Conservation (phyloP, 129 eudicot species). For the Helianthus annuus region DNA sequence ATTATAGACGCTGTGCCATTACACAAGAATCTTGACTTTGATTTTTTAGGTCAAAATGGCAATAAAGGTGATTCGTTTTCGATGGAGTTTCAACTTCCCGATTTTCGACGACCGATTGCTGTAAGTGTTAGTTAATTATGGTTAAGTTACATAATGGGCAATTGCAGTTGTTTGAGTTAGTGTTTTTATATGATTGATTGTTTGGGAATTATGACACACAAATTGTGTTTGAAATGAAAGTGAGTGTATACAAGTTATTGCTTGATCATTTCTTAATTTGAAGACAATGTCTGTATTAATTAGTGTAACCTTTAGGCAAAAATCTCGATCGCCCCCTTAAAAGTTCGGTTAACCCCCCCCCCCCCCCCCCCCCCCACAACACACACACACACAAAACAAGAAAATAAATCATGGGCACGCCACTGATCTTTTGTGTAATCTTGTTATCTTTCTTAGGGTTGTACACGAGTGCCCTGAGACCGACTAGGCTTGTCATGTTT, state of each 20-base stretch:
- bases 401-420: too few species aligned
- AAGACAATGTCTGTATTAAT: not conserved
- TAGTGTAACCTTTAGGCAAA: too few species aligned
- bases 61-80: conserved; percentile 18
- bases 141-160: not conserved
- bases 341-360: too few species aligned
- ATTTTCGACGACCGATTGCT: conserved; percentile 26
- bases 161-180: not conserved
- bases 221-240: not conserved
- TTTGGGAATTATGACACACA: not conserved
- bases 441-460: too few species aligned
- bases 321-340: too few species aligned
- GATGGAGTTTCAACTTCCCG: conserved; percentile 32
- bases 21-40: conserved; percentile 33
- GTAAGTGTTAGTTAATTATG: conserved; percentile 10
- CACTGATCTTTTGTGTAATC: too few species aligned
- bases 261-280: not conserved
- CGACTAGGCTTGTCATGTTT: too few species aligned
- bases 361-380: too few species aligned
- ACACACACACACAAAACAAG: too few species aligned
- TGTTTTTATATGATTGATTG: not conserved
- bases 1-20: conserved; percentile 18
- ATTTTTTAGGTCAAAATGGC: conserved; percentile 16
- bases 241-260: not conserved
- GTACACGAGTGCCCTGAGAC: too few species aligned